Evolutionary conservation across 768 basidiomycete genomes (phyloP), one percentile per base, ranked within the genome.

Genomic region (Psilocybe subaeruginosa): DNA sequence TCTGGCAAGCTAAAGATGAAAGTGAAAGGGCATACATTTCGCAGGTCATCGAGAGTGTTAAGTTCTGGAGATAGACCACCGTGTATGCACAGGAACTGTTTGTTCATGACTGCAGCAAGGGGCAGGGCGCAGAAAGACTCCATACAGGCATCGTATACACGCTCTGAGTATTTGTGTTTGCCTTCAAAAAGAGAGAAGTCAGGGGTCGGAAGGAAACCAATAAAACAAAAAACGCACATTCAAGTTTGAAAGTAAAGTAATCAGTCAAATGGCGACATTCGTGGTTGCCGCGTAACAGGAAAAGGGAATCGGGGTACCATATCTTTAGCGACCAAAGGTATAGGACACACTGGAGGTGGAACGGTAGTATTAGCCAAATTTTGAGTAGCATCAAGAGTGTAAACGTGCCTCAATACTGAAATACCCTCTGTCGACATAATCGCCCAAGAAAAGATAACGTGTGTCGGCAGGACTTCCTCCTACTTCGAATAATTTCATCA

Each of bases 281-380:
- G 75, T 99, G 97, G 70, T 99, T 99, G 52, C 97, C 97, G 53
- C 97, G 93, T 37, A 99, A 84, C 43, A 99, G 85, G 83, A 97
- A 98, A 39, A 99, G 82, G 29, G 96, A 97, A 67, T 96, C 89
- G 54, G 97, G 97, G 75, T 98, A 99, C 95, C 97, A 98, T 74
- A 99, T 98, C 81, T 99, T 99, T 74, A 99, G 82, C 2, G 95
- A 86, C 96, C 96, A 99, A 30, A 99, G 84, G 75, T 99, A 99
- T 49, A 99, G 80, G 17, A 99, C 97, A 73, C 97, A 99, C 96
- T 99, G 74, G 33, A 50, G 39, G 52, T 59, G 62, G 33, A 31
- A 19, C 17, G 58, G 66, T 47, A 12, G 8, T n/a, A 31, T 19
- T 51, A 41, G 39, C 17, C 66, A 59, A 17, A 54, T 56, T 30